Evolutionary conservation across 192 early-diverging fungal genomes (phyloP), one percentile per base, ranked within the genome.

Genomic region (Coemansia sp.): DNA sequence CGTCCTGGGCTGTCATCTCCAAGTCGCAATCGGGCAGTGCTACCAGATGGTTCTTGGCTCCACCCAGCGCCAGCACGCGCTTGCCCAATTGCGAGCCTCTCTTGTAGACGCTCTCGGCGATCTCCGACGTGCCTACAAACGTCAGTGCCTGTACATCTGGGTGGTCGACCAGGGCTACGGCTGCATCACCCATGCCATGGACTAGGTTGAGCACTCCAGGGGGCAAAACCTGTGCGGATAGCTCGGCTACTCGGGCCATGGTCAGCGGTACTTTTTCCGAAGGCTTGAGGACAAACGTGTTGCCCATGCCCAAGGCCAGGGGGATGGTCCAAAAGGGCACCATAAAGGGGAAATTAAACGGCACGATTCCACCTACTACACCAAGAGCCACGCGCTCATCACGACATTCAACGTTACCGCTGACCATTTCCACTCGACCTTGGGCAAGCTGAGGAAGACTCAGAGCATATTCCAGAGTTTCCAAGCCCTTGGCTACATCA

Each of bases 321-420:
- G 89, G 89, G 10, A 90, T 48, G 6, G 88, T 84, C 89, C 89
- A 92, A 70, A 86, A 80, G 22, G 88, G 88, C 4, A 91, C 87
- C 88, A 90, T 90, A 53, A 87, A 80, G 4, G 88, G 88, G 56
- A 90, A 90, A 52, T 90, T 86, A 66, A 92, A 90, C 4, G 89
- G 89, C 34, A 89, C 88, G 7, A 92, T 87, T 3, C 82, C 78
- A 9, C 68, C 82, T n/a, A 87, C 86, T 17, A 90, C 88, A 9
- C 89, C 89, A 38, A 90, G 60, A 11, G 88, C 79, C 28, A 76
- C 68, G 3, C 80, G 70, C 29, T 77, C 76, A 46, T 89, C 87
- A 32, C 70, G 70, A 58, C 88, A 90, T 30, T 69, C 57, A 11
- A 89, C 81, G 6, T 85, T 84, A 41, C 81, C 65, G 27, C 79